phyloP scores from a whole-genome alignment of 2,329 filamentous ascomycete genomes.

The Pezicula radicicola region DNA sequence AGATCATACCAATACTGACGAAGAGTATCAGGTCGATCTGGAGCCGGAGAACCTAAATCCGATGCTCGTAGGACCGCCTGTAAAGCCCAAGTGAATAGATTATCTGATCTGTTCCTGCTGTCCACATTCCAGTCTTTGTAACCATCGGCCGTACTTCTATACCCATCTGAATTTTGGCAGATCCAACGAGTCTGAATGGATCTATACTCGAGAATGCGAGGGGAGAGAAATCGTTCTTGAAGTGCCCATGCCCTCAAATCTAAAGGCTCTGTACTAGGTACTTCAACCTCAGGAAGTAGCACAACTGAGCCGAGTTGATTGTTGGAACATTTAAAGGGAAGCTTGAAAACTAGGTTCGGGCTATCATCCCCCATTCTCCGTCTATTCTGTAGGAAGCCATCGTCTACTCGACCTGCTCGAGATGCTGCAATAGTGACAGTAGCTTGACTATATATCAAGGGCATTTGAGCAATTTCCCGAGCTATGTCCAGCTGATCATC shows the following conservation, averaged over 20 bases:
- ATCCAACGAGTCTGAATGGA: neutral
- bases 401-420: neutral
- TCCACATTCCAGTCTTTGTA: neutral
- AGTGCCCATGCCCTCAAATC: neutral
- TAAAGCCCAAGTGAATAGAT: no score
- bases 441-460: neutral
- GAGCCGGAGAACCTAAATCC: no score
- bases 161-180: neutral
- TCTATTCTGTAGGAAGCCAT: neutral
- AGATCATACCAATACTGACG: no score
- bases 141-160: neutral
- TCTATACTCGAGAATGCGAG: neutral
- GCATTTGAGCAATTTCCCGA: neutral
- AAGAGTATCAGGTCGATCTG: no score
- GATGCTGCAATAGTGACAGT: neutral
- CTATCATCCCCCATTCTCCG: neutral
- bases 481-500: conserved; percentile 1
- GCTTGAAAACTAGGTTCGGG: neutral
- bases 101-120: no score
- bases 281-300: neutral
- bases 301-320: neutral
- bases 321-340: neutral
- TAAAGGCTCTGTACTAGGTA: neutral
- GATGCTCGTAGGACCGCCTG: no score
- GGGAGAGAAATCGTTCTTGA: neutral